Evolutionary conservation across 495 filamentous ascomycete species (phyloP).

Genomic region (Aspergillus cristatus): DNA sequence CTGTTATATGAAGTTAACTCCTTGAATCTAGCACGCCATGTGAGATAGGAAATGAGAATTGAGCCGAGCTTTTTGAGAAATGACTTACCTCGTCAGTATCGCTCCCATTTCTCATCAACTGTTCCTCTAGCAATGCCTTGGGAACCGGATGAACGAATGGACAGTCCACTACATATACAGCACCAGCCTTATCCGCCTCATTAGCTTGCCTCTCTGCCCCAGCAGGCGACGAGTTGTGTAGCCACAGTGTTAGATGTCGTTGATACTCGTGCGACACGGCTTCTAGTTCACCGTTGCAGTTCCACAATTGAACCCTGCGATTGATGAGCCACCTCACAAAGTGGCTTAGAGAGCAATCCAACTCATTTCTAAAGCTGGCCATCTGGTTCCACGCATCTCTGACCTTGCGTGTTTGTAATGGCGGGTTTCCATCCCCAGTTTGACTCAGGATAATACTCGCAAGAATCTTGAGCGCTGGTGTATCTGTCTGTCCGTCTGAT

Average conservation of each 20-base stretch:
- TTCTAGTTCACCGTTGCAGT: constrained; percentile 20
- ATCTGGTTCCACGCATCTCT: constrained; percentile 14
- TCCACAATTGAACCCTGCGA: constrained; percentile 20
- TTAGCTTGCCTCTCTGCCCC: background rate
- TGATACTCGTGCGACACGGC: constrained; percentile 19
- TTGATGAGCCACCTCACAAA: constrained; percentile 21
- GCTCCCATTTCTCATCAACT: constrained; percentile 10
- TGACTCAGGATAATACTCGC: constrained; percentile 11
- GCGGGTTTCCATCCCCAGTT: constrained; percentile 8
- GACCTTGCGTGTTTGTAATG: constrained; percentile 13
- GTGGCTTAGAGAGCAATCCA: constrained; percentile 8
- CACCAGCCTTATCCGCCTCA: constrained; percentile 3
- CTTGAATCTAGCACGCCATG: background rate
- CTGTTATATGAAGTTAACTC: constrained; percentile 5
- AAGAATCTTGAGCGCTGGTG: constrained; percentile 13
- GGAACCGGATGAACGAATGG: constrained; percentile 17
- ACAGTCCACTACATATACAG: constrained; percentile 18
- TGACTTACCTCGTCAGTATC: constrained; percentile 15
- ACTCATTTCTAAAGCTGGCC: constrained; percentile 6
- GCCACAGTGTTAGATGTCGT: constrained; percentile 16
- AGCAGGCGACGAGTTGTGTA: constrained; percentile 12
- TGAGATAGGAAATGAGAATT: too few species aligned
- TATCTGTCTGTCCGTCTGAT: constrained; percentile 14
- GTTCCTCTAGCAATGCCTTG: constrained; percentile 13
- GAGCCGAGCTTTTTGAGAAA: too few species aligned